Base-by-base conservation (phyloP, 257 asterid genomes). In the Rubia yunnanensis region DNA sequence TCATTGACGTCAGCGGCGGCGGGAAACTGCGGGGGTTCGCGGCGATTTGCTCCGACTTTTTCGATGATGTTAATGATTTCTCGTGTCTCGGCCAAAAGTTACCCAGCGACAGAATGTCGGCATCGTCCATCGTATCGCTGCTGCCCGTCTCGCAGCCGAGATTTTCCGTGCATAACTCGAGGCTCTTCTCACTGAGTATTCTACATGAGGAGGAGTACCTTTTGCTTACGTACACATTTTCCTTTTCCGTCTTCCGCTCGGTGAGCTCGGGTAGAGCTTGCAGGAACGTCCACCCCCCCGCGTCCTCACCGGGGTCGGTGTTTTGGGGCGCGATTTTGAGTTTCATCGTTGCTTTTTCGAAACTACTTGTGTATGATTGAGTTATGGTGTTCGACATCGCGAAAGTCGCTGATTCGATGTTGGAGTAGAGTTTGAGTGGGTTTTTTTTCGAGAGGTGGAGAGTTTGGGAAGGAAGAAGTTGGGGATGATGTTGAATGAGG, bases 1-100 rank as follows among this genome's bases (percentile, higher is more conserved):
- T 84, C 76, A 85, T 79, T n/a, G 96, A 76, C n/a, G 94, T 84
- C 81, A 92, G 74, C 48, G 97, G 97, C 38, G 99, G 99, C 46
- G 99, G 99, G 73, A 87, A 92, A 60, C 69, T 72, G 28, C 78
- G n/a, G n/a, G n/a, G n/a, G n/a, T n/a, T 77, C 74, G 28, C 1
- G 7, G 1, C 27, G 39, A 0, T 44, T 44, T n/a, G n/a, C n/a
- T 44, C 52, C 52, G 20, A 44, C 64, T 70, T 73, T 31, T 78
- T 77, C 74, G 41, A 53, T 8, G 66, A 39, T 7, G 75, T 65
- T 17, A 79, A 69, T 13, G 80, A 15, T 17, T 36, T 36, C 13
- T 7, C 10, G 13, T 36, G 10, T 7, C 52, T 4, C 52, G 52
- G 52, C 22, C 20, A 44, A 20, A 44, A 4, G 20, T 44, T 44